Base-by-base conservation (phyloP, 345 rosid genomes). In the Trapa incisa region DNA sequence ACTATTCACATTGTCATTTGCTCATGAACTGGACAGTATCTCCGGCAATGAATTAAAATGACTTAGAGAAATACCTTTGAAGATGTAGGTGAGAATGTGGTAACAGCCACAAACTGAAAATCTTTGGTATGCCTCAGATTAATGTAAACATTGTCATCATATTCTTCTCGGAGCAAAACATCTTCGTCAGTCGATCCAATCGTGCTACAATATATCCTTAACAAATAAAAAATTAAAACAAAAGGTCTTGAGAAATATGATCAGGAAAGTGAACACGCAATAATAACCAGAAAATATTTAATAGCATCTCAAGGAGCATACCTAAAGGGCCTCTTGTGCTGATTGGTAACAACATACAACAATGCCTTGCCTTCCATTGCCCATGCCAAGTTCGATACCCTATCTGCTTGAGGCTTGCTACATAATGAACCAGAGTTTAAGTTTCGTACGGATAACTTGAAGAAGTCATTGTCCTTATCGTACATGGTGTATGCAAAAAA, bases 401-500 rank as follows among this genome's bases (percentile, higher is more conserved):
- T 74, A 66, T 78, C 92, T 32, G 92, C 99, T 39, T 89, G 88
- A 79, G 93, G 99, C 81, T 86, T 89, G 75, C 92, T 78, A 75
- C 99, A 94, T 67, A 94, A 81, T 37, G 96, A 87, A 75, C 96
- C 93, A 37, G 99, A 89, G 73, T 85, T 87, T 76, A 91, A 77
- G 75, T 89, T 94, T 83, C 96, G 85, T 16, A 94, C 95, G 67
- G 82, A 87, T 43, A 94, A 71, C 72, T 61, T 85, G 62, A 94
- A 94, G 81, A 72, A 85, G 75, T 91, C 96, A 64, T 86, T 87
- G 70, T 94, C 97, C 79, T 91, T 91, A 70, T 94, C 97, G 72
- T 94, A 94, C 97, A 94, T 89, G 11, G 96, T 91, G 72, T 91
- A 94, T n/a, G 99, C 97, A 76, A 91, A 80, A 80, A 91, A 94